Conservation (phyloP, 139 green algal genomes). For the Asterochloris erici region DNA sequence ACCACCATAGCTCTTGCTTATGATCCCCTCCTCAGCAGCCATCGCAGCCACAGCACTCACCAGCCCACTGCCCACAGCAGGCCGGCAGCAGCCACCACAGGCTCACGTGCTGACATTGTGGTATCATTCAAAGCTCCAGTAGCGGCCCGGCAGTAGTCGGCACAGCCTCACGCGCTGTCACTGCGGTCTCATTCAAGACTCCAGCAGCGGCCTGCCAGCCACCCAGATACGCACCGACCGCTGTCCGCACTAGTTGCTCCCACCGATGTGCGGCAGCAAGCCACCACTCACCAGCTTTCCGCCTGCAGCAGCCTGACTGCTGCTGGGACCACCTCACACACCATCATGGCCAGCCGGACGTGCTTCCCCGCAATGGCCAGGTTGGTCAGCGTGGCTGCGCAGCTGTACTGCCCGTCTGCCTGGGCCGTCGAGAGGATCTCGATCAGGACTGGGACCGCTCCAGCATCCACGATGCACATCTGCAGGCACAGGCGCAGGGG, state of each 20-base stretch:
- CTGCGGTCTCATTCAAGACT: no score
- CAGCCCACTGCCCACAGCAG: no score
- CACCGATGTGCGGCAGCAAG: not conserved
- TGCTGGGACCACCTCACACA: not conserved
- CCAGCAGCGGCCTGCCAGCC: no score
- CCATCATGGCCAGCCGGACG: not conserved
- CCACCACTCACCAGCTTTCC: slow-evolving; percentile 3
- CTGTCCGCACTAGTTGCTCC: not conserved
- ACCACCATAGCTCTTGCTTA: no score
- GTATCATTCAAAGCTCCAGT: no score
- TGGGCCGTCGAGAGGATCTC: slow-evolving; percentile 10
- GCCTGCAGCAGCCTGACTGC: slow-evolving; percentile 11
- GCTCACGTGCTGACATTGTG: no score
- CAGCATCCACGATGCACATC: slow-evolving; percentile 5
- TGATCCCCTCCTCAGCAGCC: no score
- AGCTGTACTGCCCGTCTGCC: slow-evolving; percentile 21
- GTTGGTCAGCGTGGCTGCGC: slow-evolving; percentile 14
- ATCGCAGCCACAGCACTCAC: no score
- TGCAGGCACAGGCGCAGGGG: not conserved
- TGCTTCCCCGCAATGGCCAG: not conserved
- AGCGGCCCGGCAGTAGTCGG: no score
- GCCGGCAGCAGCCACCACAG: no score
- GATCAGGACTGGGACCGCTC: slow-evolving; percentile 1
- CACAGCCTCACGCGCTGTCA: no score
- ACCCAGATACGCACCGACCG: no score